Conservation (phyloP, 805 yeast species). For the Kurtzmaniella cleridarum region DNA sequence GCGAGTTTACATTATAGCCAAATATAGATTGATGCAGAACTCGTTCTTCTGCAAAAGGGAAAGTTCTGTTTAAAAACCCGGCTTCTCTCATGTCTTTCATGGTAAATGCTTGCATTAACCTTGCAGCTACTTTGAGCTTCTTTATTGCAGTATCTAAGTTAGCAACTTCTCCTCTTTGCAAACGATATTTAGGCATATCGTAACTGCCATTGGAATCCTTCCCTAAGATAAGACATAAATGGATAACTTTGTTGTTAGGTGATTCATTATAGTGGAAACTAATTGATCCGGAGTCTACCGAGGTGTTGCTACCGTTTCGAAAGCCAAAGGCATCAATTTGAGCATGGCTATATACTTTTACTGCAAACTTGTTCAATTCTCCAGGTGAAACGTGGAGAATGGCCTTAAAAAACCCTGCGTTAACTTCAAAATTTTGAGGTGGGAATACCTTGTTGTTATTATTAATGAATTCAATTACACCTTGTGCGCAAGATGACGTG, state of each 20-base stretch:
- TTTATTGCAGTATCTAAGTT: constrained; percentile 63
- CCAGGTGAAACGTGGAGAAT: constrained; percentile 67
- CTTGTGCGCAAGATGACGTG: constrained; percentile 14
- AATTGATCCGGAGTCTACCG: constrained; percentile 19
- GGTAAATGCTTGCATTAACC: constrained; percentile 88
- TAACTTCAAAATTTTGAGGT: constrained; percentile 64
- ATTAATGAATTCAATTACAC: constrained; percentile 28
- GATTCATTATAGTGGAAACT: constrained; percentile 40
- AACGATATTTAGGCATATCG: constrained; percentile 59
- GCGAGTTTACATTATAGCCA: constrained; percentile 42
- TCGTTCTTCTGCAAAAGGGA: constrained; percentile 67
- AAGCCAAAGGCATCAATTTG: constrained; percentile 23
- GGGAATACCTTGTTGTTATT: constrained; percentile 48
- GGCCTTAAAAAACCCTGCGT: constrained; percentile 66
- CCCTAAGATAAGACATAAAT: constrained; percentile 71
- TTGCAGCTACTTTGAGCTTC: constrained; percentile 75
- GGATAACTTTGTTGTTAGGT: constrained; percentile 67
- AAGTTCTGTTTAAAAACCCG: constrained; percentile 75
- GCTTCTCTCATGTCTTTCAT: constrained; percentile 79
- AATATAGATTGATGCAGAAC: constrained; percentile 21
- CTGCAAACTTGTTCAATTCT: constrained; percentile 45
- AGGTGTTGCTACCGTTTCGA: constrained; percentile 9
- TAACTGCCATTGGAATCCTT: constrained; percentile 65
- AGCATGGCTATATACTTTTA: constrained; percentile 44
- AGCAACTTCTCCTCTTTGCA: constrained; percentile 52